Evolutionary conservation across 73 alveolate genomes (phyloP).

Genomic region (Tetrahymena thermophila): DNA sequence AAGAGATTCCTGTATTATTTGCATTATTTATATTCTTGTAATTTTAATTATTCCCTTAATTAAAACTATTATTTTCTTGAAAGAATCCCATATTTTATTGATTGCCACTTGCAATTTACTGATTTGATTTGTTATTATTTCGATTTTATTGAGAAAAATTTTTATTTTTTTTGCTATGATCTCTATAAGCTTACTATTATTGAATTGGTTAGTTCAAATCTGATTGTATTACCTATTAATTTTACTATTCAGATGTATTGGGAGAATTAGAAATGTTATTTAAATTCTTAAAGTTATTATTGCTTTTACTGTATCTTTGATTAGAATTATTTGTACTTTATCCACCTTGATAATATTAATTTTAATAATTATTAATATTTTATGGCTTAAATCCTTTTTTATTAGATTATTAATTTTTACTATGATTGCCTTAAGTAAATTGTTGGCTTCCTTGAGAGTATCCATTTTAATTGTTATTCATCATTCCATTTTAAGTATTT

Average conservation of each 20-base stretch:
- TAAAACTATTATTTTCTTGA: neutral
- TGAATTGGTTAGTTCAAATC: neutral
- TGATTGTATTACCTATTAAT: neutral
- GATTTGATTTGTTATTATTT: neutral
- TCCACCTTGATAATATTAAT: neutral
- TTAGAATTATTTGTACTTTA: neutral
- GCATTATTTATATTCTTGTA: no score
- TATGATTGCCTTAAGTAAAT: neutral
- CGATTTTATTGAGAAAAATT: neutral
- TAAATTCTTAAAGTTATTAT: neutral
- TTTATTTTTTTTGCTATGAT: no score
- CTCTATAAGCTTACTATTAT: neutral
- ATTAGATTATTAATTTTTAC: neutral
- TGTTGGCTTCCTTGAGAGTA: neutral
- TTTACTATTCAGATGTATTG: neutral
- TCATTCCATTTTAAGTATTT: neutral
- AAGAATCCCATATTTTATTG: neutral
- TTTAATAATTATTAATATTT: neutral
- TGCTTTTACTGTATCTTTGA: neutral
- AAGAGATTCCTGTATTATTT: neutral
- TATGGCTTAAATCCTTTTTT: neutral
- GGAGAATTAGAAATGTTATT: neutral
- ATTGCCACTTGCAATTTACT: neutral
- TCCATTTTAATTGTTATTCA: neutral
- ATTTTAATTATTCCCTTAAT: neutral